A percentile compares a stretch with the other conserved stretches of the same genome.
phyloP scores from a whole-genome alignment of 345 rosid genomes.

The Erysimum cheiranthoides region DNA sequence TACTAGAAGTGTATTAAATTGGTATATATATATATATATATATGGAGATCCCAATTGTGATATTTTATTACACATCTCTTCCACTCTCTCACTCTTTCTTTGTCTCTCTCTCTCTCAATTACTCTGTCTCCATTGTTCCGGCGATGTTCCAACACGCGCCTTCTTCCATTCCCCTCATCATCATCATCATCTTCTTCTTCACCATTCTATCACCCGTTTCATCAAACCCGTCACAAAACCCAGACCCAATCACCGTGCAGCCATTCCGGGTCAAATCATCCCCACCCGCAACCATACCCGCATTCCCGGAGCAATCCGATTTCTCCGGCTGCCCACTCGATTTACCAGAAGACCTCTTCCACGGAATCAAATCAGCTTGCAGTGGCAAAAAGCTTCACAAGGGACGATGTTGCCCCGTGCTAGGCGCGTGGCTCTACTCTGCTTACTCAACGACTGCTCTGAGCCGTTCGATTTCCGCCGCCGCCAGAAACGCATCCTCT shows the following conservation, averaged over 20 bases:
- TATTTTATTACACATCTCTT: slow-evolving; percentile 40
- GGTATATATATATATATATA: not conserved
- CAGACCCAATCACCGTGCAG: slow-evolving; percentile 55
- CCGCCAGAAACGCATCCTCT: slow-evolving; percentile 28
- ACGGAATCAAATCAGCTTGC: slow-evolving; percentile 66
- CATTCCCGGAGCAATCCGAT: slow-evolving; percentile 89
- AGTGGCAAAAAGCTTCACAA: slow-evolving; percentile 52
- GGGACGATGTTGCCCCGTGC: slow-evolving; percentile 84
- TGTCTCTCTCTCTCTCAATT: slow-evolving; percentile 9
- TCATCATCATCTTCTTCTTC: slow-evolving; percentile 28
- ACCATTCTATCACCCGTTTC: slow-evolving; percentile 36
- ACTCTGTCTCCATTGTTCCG: slow-evolving; percentile 19
- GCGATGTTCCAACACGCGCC: slow-evolving; percentile 55
- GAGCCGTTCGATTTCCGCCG: slow-evolving; percentile 42
- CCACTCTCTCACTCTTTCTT: slow-evolving; percentile 23
- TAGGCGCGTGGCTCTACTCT: slow-evolving; percentile 86
- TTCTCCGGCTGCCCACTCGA: slow-evolving; percentile 70
- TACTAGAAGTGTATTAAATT: slow-evolving; percentile 1
- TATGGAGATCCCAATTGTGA: slow-evolving; percentile 26
- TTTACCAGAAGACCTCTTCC: slow-evolving; percentile 75
- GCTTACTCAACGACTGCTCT: slow-evolving; percentile 86
- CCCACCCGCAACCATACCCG: slow-evolving; percentile 81
- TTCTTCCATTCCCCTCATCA: slow-evolving; percentile 25
- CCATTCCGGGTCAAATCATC: slow-evolving; percentile 55
- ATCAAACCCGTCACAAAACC: no score